Base-by-base conservation (phyloP, 116 monocot genomes). In the Trichopus zeylanicus region DNA sequence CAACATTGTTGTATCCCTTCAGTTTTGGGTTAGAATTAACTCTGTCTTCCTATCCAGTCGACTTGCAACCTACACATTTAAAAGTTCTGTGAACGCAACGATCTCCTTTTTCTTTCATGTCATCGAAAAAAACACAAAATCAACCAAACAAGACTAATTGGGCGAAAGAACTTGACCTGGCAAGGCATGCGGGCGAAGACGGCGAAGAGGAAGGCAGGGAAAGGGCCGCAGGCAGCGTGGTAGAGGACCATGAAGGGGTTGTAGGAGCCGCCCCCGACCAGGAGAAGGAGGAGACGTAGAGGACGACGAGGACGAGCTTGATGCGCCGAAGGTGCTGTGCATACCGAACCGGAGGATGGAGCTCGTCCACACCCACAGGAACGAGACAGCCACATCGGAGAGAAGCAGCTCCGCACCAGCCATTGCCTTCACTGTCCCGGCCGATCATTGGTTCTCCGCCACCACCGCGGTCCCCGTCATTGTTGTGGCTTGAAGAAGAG, bases 171-270 rank as follows among this genome's bases (percentile, higher is more conserved):
- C n/a, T n/a, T 26, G 11, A 26, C 61, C 61, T 61, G 61, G 15
- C 24, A 39, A 26, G 19, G 61, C 12, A 61, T 46, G 18, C 46
- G 26, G 3, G 11, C 61, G 12, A 28, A 19, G 2, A 61, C 16
- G 4, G 26, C 34, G 38, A 27, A 46, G 15, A 46, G 46, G 23
- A 61, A 46, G 26, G 18, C 19, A 15, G 46, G 12, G 28, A 42
- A 19, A 24, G 26, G 15, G 0, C 16, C 16, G 15, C 13, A 16
- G 15, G 46, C 11, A 16, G 46, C 46, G 29, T 26, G 4, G 16
- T 21, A 61, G 26, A 46, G 46, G 2, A 28, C 31, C 18, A 58
- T 37, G 34, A 58, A 34, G 35, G 58, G 58, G 35, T 58, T 58
- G 31, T 23, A 32, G 33, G 31, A 32, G 9, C 58, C 58, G 12